Conservation (phyloP, 257 asterid species). For the Scutellaria baicalensis region DNA sequence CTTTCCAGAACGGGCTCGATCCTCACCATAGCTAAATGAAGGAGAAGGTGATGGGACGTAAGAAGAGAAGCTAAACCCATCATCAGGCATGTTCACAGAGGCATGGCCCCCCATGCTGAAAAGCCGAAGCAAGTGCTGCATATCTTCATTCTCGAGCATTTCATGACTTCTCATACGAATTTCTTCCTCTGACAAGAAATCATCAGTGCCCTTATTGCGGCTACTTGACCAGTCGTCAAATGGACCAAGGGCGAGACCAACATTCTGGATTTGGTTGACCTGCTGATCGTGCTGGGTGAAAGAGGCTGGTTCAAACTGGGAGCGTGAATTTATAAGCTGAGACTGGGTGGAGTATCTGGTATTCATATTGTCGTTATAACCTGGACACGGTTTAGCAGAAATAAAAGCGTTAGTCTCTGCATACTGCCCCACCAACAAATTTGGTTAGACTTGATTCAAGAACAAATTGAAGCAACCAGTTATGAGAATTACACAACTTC, state of each 20-base stretch:
- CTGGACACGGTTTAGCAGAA: slow-evolving; percentile 30
- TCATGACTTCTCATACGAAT: slow-evolving; percentile 88
- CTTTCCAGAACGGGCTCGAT: slow-evolving; percentile 66
- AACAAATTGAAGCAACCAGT: neutral
- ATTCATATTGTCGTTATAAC: slow-evolving; percentile 41
- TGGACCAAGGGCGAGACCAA: slow-evolving; percentile 71
- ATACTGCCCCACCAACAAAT: neutral
- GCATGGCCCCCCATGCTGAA: slow-evolving; percentile 83
- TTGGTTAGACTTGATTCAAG: too few relatives aligned
- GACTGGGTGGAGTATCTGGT: slow-evolving; percentile 46
- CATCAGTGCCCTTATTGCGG: slow-evolving; percentile 61
- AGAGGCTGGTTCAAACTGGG: slow-evolving; percentile 37
- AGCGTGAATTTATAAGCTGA: slow-evolving; percentile 35
- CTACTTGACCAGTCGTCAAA: slow-evolving; percentile 70
- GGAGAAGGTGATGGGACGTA: slow-evolving; percentile 65
- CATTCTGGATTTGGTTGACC: slow-evolving; percentile 39
- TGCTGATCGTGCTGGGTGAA: slow-evolving; percentile 40
- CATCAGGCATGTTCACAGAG: slow-evolving; percentile 48
- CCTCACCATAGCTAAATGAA: slow-evolving; percentile 57
- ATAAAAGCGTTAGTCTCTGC: neutral
- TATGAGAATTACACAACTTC: neutral
- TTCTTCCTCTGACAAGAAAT: slow-evolving; percentile 84
- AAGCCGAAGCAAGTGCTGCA: slow-evolving; percentile 88
- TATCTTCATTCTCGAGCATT: slow-evolving; percentile 87
- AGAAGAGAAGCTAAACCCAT: slow-evolving; percentile 49